Evolutionary conservation across 176 grass and related monocot genomes (phyloP).

Genomic region (Thalia dealbata): DNA sequence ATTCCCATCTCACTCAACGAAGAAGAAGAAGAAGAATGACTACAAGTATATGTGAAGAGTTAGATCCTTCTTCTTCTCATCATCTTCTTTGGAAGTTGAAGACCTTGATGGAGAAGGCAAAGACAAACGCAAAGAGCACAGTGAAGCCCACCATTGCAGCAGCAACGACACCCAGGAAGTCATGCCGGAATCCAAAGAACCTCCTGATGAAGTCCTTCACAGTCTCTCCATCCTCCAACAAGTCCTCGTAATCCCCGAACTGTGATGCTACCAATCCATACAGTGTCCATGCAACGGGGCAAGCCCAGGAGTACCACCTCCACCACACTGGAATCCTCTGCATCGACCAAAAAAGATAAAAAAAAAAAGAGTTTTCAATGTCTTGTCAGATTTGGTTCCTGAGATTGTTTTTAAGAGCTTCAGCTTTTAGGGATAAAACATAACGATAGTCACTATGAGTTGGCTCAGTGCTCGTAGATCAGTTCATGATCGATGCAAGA

Average conservation of each 20-base stretch:
- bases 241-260: conserved; percentile 33
- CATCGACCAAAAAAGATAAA: conserved; percentile 18
- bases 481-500: too few species aligned
- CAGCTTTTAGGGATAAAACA: too few species aligned
- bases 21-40: neutral
- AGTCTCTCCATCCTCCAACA: conserved; percentile 1
- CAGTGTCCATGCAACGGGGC: conserved; percentile 78
- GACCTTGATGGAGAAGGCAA: conserved; percentile 7
- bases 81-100: conserved; percentile 22
- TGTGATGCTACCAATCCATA: conserved; percentile 84
- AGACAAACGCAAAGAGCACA: conserved; percentile 15
- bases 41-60: neutral
- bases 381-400: neutral
- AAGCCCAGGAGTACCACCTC: conserved; percentile 91
- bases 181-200: conserved; percentile 11
- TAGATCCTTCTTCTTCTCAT: neutral
- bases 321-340: conserved; percentile 98
- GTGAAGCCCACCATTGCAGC: conserved; percentile 4
- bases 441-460: too few species aligned
- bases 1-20: neutral
- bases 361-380: neutral
- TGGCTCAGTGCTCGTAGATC: too few species aligned
- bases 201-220: neutral
- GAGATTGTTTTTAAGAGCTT: too few species aligned
- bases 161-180: conserved; percentile 15